Evolutionary conservation across 2,329 filamentous ascomycete genomes (phyloP).

Genomic region (Albifimbria verrucaria): DNA sequence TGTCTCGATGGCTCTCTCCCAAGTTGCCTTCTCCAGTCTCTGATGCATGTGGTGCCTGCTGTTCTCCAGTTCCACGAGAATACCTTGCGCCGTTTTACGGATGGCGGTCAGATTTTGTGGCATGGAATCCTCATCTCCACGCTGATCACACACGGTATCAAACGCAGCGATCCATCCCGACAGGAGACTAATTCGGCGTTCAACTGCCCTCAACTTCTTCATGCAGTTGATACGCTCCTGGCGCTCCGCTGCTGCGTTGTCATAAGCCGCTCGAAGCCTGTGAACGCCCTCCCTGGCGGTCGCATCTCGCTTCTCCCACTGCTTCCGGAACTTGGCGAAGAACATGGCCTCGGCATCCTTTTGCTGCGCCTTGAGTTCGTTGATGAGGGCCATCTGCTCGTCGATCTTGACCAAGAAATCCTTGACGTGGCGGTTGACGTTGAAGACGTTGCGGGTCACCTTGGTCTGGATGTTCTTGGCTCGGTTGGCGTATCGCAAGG

Average conservation of each 20-base stretch:
- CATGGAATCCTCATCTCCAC: slow-evolving; percentile 51
- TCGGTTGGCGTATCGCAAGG: slow-evolving; percentile 91
- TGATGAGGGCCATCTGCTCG: slow-evolving; percentile 95
- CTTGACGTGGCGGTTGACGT: slow-evolving; percentile 98
- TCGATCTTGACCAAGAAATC: slow-evolving; percentile 99
- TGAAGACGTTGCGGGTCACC: slow-evolving; percentile 98
- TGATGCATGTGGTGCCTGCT: slow-evolving; percentile 91
- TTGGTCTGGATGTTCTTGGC: slow-evolving; percentile 99
- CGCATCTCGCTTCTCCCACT: slow-evolving; percentile 76
- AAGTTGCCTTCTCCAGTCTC: slow-evolving; percentile 72
- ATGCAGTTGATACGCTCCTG: slow-evolving; percentile 75
- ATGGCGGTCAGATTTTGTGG: slow-evolving; percentile 69
- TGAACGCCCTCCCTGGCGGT: slow-evolving; percentile 74
- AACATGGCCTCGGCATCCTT: slow-evolving; percentile 81
- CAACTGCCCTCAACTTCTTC: slow-evolving; percentile 78
- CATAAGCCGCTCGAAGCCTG: slow-evolving; percentile 78
- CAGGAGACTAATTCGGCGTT: slow-evolving; percentile 81
- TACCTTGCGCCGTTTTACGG: slow-evolving; percentile 84
- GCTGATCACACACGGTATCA: slow-evolving; percentile 72
- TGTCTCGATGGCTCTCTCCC: slow-evolving; percentile 84
- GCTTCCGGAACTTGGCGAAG: slow-evolving; percentile 87
- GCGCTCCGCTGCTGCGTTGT: slow-evolving; percentile 73
- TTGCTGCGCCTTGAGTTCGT: slow-evolving; percentile 89
- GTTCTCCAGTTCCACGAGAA: slow-evolving; percentile 82
- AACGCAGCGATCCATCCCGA: slow-evolving; percentile 92